Evolutionary conservation across 2,329 filamentous ascomycete species (phyloP).

Genomic region (Hypoxylon sp.): DNA sequence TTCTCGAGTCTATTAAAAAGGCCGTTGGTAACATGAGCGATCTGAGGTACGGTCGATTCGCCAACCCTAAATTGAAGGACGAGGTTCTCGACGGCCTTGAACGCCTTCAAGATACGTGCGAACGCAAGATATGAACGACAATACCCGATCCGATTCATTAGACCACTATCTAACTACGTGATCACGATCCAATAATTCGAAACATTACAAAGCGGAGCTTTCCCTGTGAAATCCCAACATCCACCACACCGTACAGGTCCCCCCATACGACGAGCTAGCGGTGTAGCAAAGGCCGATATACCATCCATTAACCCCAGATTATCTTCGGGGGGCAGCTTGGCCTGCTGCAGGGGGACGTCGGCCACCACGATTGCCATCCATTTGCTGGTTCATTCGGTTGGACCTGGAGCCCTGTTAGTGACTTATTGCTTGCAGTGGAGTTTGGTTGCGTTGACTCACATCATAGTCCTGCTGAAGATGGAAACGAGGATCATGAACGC

Average conservation of each 20-base stretch:
- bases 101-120: conserved; percentile 74
- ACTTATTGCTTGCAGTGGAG: conserved; percentile 20
- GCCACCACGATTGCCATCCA: conserved; percentile 32
- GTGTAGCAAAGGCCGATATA: conserved; percentile 2
- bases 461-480: conserved; percentile 79
- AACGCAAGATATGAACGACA: conserved; percentile 57
- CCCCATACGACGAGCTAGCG: conserved; percentile 5
- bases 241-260: conserved; percentile 6
- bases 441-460: conserved; percentile 69
- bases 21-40: conserved; percentile 83
- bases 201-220: conserved; percentile 14
- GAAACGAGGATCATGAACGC: conserved; percentile 82
- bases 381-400: conserved; percentile 47
- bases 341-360: conserved; percentile 48
- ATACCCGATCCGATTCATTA: conserved; percentile 42
- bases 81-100: conserved; percentile 77
- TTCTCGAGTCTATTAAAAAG: conserved; percentile 72
- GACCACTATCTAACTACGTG: conserved; percentile 38
- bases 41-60: conserved; percentile 82
- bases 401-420: conserved; percentile 40
- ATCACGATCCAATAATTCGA: conserved; percentile 13
- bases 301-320: background rate
- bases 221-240: conserved; percentile 10
- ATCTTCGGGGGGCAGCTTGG: conserved; percentile 48
- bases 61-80: conserved; percentile 71